Evolutionary conservation across 805 yeast genomes (phyloP).

Genomic region (Saccharomycopsis olivae): DNA sequence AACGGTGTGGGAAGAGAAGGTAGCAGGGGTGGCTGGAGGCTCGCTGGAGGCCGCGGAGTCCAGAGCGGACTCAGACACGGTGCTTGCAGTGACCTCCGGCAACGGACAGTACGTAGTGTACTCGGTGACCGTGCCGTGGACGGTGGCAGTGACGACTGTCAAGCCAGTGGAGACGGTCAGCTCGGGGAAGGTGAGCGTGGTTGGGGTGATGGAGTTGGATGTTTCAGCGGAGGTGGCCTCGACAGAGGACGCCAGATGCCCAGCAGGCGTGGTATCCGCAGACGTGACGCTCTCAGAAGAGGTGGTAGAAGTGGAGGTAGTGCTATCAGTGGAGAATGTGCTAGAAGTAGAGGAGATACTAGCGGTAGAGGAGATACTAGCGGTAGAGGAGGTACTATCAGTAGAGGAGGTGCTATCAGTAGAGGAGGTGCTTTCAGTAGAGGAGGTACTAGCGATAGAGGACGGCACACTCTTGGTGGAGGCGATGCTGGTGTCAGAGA

Average conservation of each 20-base stretch:
- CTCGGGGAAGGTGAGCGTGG: conserved; percentile 3
- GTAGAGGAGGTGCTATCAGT: not conserved
- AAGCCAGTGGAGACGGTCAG: conserved; percentile 22
- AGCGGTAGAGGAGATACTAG: not conserved
- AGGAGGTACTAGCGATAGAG: no score
- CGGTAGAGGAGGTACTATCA: not conserved
- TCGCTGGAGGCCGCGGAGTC: no score
- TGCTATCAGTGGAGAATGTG: not conserved
- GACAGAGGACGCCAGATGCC: no score
- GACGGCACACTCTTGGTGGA: no score
- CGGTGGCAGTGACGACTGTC: conserved; percentile 21
- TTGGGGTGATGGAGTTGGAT: not conserved
- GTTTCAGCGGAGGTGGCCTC: not conserved
- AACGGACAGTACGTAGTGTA: conserved; percentile 24
- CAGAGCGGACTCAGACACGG: no score
- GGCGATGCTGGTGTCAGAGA: not conserved
- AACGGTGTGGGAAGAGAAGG: no score
- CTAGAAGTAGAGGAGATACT: not conserved
- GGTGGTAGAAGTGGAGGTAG: not conserved
- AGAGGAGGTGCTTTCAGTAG: not conserved
- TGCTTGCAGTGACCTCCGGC: conserved; percentile 7
- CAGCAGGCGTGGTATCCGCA: not conserved
- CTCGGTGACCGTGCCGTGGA: conserved; percentile 20
- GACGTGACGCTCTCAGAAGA: not conserved
- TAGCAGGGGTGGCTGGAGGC: no score